Percentiles rank a stretch among this genome's conserved stretches.
Conservation (phyloP, 2,329 filamentous ascomycete genomes). For the Penicillium sp. region DNA sequence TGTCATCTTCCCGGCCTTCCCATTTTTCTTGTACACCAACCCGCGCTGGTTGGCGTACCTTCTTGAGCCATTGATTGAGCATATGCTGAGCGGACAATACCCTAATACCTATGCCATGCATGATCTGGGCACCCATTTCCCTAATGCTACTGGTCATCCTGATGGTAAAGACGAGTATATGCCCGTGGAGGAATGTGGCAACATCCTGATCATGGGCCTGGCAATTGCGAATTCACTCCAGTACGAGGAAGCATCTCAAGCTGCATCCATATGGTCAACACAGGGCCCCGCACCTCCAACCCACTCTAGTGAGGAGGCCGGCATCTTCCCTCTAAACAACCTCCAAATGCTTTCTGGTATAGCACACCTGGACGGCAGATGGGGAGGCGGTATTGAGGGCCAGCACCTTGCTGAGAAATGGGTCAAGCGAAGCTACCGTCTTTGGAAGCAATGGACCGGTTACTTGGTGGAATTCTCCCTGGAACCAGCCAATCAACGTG, state of each 20-base stretch:
- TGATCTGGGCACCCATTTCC: conserved; percentile 55
- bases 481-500: conserved; percentile 70
- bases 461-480: conserved; percentile 76
- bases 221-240: conserved; percentile 73
- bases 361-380: conserved; percentile 61
- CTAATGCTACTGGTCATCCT: conserved; percentile 57
- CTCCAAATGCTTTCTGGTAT: conserved; percentile 54
- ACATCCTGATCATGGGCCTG: conserved; percentile 80
- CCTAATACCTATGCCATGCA: conserved; percentile 65
- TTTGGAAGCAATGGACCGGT: conserved; percentile 76
- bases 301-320: conserved; percentile 24
- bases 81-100: conserved; percentile 79
- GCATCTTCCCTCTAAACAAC: conserved; percentile 50
- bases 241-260: conserved; percentile 58
- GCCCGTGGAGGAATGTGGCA: conserved; percentile 63
- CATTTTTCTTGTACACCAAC: conserved; percentile 84
- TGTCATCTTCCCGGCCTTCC: conserved; percentile 83
- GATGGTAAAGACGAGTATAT: conserved; percentile 57
- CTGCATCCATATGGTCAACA: conserved; percentile 61
- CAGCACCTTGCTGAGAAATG: conserved; percentile 61
- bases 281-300: conserved; percentile 28
- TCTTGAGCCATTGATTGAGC: conserved; percentile 76
- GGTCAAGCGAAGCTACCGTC: conserved; percentile 67
- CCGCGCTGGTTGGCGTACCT: conserved; percentile 78
- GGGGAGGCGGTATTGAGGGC: conserved; percentile 58